Base-by-base conservation (phyloP, 768 basidiomycete species). In the Tylopilus subfusipes region DNA sequence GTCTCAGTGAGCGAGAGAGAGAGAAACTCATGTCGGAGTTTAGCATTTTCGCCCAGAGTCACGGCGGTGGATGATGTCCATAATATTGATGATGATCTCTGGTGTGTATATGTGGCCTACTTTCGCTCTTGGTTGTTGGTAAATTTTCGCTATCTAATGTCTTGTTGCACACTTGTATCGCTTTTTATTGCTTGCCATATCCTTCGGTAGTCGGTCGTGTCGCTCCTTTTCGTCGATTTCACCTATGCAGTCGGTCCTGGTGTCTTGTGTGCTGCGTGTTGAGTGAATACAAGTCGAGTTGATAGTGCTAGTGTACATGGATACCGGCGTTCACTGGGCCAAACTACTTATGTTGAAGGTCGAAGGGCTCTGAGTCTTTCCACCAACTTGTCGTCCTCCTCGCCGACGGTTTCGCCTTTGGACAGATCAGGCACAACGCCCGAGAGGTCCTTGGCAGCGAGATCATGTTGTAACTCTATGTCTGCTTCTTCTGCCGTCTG, bases 401-500 rank as follows among this genome's bases (percentile, higher is more conserved):
- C 87, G 21, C 83, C 78, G 47, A 83, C 63, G 42, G 73, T 76
- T 59, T 85, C 83, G 61, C 77, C 73, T 31, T 76, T 72, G 38
- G 68, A 58, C 3, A 87, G 66, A 53, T 86, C 84, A 0, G 87
- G 77, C 11, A 92, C 81, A 42, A 76, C 71, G 24, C 68, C 67
- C 11, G 77, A 72, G 31, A 84, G 68, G 63, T 85, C 81, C 63
- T 82, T 84, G 44, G 80, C 72, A 19, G 86, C 83, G 29, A 98
- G 78, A 65, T 94, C 93, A 51, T 98, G 97, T 69, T 93, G 87
- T 24, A 97, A 73, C 69, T 99, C 93, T 55, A 99, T 89, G 60
- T 98, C 89, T 22, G 93, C 93, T 71, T 99, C 96, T 68, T 98
- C 97, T 5, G 97, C 97, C 21, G 92, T 94, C 73, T 95, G 93